Evolutionary conservation across 2,329 filamentous ascomycete genomes (phyloP).

Genomic region (Dothideomycetes sp.): DNA sequence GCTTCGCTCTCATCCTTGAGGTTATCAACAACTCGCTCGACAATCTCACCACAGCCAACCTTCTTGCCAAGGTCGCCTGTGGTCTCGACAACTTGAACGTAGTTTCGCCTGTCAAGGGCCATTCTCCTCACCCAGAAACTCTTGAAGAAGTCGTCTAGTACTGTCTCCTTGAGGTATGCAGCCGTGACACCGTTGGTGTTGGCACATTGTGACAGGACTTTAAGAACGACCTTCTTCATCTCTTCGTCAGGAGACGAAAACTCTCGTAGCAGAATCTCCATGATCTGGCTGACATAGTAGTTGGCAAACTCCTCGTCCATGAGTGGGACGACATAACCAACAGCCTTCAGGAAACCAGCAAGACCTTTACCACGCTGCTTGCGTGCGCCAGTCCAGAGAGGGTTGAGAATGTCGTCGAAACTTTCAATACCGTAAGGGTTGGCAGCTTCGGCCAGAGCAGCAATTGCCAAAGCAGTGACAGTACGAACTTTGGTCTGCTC

Average conservation of each 20-base stretch:
- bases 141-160: conserved; percentile 95
- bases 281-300: conserved; percentile 97
- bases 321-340: conserved; percentile 94
- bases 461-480: conserved; percentile 89
- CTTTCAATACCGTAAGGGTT: conserved; percentile 99
- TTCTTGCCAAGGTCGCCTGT: conserved; percentile 96
- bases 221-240: conserved; percentile 99
- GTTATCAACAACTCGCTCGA: conserved; percentile 87
- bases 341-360: conserved; percentile 91
- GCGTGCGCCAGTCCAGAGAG: conserved; percentile 89
- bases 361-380: conserved; percentile 96
- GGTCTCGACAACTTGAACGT: conserved; percentile 94
- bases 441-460: conserved; percentile 87
- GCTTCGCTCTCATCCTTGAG: conserved; percentile 97
- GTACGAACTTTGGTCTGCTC: conserved; percentile 97
- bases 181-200: conserved; percentile 91
- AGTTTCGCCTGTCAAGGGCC: conserved; percentile 96
- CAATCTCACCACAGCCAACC: conserved; percentile 91
- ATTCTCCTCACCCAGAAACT: conserved; percentile 97
- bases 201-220: conserved; percentile 93
- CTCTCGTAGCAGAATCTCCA: conserved; percentile 94
- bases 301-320: conserved; percentile 99
- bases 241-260: conserved; percentile 97
- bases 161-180: conserved; percentile 88
- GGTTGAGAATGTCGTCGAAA: conserved; percentile 95